Percentiles rank a stretch among this genome's conserved stretches.
Conservation (phyloP, 1,284 basidiomycete species). For the Tetrapyrgos nigripes region DNA sequence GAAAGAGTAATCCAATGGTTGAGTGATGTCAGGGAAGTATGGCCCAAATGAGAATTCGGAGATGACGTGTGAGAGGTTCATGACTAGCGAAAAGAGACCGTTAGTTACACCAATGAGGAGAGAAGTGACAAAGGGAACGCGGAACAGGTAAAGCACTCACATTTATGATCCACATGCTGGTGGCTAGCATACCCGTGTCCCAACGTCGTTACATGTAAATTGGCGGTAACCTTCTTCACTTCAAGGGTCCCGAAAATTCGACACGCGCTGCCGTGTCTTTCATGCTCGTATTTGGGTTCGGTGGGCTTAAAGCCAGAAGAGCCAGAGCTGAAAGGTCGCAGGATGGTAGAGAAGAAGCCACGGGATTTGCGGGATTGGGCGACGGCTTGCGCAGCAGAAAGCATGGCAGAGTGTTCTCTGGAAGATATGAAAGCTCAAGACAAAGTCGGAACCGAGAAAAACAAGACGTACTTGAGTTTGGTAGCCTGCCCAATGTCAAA, state of each 20-base stretch:
- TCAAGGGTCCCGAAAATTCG: conserved; percentile 85
- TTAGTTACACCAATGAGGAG: not conserved
- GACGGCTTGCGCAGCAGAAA: conserved; percentile 74
- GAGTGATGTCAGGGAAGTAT: conserved; percentile 94
- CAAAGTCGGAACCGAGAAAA: not conserved
- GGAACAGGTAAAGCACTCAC: conserved; percentile 51
- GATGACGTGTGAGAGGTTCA: conserved; percentile 97
- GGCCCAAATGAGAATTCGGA: conserved; percentile 97
- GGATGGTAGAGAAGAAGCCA: conserved; percentile 67
- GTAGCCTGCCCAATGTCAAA: conserved; percentile 89
- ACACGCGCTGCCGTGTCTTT: conserved; percentile 75
- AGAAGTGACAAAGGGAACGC: not conserved
- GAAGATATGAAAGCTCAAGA: conserved; percentile 1
- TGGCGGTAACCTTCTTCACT: conserved; percentile 95
- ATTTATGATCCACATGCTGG: conserved; percentile 86
- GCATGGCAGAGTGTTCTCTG: conserved; percentile 66
- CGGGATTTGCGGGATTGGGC: conserved; percentile 74
- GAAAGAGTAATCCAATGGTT: conserved; percentile 92
- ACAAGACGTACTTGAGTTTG: conserved; percentile 59
- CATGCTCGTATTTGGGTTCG: conserved; percentile 75
- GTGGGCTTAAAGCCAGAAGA: conserved; percentile 66
- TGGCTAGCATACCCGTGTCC: conserved; percentile 93
- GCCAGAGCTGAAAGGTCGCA: conserved; percentile 43
- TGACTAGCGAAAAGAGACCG: conserved; percentile 55
- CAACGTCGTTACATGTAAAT: conserved; percentile 89